Evolutionary conservation across 805 yeast species (phyloP).

Genomic region (Naumovozyma dairenensis): DNA sequence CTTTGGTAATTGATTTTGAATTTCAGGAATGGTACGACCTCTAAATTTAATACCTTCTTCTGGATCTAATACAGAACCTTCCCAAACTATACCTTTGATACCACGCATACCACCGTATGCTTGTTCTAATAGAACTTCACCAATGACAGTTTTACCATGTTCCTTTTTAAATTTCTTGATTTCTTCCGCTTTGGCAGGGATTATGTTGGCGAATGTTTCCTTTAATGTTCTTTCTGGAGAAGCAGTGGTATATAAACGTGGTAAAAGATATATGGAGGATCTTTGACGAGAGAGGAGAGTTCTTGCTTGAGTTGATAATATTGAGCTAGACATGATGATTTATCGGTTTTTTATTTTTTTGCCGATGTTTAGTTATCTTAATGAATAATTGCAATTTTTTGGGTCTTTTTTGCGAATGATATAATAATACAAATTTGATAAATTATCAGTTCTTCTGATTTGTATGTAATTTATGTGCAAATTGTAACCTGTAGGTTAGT

Average conservation of each 20-base stretch:
- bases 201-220: slow-evolving; percentile 85
- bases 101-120: slow-evolving; percentile 92
- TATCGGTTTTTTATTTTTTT: too few species aligned
- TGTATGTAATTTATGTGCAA: too few species aligned
- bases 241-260: slow-evolving; percentile 5
- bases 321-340: too few species aligned
- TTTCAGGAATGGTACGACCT: slow-evolving; percentile 74
- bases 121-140: slow-evolving; percentile 66
- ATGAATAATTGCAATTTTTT: too few species aligned
- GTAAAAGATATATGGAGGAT: neutral
- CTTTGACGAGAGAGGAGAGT: neutral
- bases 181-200: slow-evolving; percentile 88
- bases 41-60: slow-evolving; percentile 81
- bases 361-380: too few species aligned
- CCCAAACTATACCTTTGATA: slow-evolving; percentile 78
- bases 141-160: slow-evolving; percentile 67
- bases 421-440: too few species aligned
- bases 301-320: neutral
- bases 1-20: slow-evolving; percentile 65
- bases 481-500: too few species aligned
- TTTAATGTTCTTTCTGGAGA: slow-evolving; percentile 54
- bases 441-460: too few species aligned
- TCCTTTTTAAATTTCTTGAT: slow-evolving; percentile 75
- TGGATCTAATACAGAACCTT: slow-evolving; percentile 78
- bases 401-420: too few species aligned